A percentile compares a stretch with the other conserved stretches of the same genome.
Conservation (phyloP, 192 early-diverging fungal species). For the Backusella australiensis region DNA sequence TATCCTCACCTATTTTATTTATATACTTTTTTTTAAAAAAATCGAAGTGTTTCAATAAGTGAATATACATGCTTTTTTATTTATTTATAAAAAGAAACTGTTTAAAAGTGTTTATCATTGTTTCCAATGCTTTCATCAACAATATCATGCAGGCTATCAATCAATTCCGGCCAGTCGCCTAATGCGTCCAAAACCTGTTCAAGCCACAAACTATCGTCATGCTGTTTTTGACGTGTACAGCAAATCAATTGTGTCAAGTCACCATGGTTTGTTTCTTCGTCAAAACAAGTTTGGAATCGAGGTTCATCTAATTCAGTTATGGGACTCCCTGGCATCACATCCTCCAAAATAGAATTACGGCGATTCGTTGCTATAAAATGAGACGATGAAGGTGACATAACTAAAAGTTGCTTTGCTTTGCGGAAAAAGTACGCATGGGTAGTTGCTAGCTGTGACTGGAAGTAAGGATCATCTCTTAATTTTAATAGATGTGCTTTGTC, state of each 20-base stretch:
- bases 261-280: conserved; percentile 4
- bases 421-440: conserved; percentile 16
- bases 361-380: neutral
- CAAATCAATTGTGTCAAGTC: conserved; percentile 19
- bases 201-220: conserved; percentile 33
- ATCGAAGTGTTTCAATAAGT: neutral
- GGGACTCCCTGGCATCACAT: neutral
- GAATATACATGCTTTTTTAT: neutral
- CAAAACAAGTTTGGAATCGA: conserved; percentile 6
- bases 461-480: conserved; percentile 5
- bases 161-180: conserved; percentile 26
- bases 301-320: conserved; percentile 1
- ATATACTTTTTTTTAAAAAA: neutral
- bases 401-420: conserved; percentile 6
- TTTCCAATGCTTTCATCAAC: conserved; percentile 2
- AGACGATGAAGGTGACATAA: neutral
- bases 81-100: neutral
- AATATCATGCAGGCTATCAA: conserved; percentile 30
- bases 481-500: neutral
- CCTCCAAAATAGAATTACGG: conserved; percentile 21
- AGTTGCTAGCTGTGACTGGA: conserved; percentile 4
- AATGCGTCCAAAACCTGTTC: conserved; percentile 19
- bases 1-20: neutral
- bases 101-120: neutral
- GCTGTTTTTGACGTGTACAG: conserved; percentile 19